Base-by-base conservation (phyloP, 1,139 yeast species). In the Spathaspora sp. region DNA sequence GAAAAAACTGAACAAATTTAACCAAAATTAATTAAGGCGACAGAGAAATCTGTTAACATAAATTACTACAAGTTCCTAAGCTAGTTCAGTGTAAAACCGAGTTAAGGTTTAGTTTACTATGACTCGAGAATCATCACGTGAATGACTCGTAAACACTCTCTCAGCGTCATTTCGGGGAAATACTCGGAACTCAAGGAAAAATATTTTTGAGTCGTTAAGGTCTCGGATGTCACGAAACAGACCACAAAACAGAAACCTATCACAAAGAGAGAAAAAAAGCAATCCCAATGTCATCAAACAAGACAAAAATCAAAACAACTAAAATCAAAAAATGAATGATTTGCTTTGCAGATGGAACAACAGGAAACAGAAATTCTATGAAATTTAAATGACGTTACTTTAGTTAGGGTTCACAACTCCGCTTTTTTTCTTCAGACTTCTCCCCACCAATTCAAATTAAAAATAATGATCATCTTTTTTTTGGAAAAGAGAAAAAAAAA, bases 51-150 rank as follows among this genome's bases (percentile, higher is more conserved):
- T 20, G 7, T 20, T 20, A 20, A 11, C 9, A 4, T 26, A 4
- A 10, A 26, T 11, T 26, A 26, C 29, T 8, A 11, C 4, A n/a
- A n/a, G n/a, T n/a, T n/a, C n/a, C n/a, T n/a, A n/a, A n/a, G n/a
- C n/a, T n/a, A n/a, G n/a, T n/a, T n/a, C n/a, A n/a, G n/a, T n/a
- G n/a, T n/a, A 11, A 11, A 11, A 26, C 4, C 4, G 11, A 11
- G n/a, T 26, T 6, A 11, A 11, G 5, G 11, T 26, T 9, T 26
- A 10, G 10, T n/a, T n/a, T n/a, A n/a, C n/a, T 6, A 31, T 31
- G 36, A 31, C 36, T 31, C 17, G 29, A 26, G 29, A 26, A 31
- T 26, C 29, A 26, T 31, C 36, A 31, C 36, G 36, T 31, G 36
- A 8, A 31, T 31, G 36, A 31, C 36, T 31, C 36, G 36, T 15